phyloP scores from a whole-genome alignment of 1,284 basidiomycete genomes.

The Sanghuangporus sanghuang region DNA sequence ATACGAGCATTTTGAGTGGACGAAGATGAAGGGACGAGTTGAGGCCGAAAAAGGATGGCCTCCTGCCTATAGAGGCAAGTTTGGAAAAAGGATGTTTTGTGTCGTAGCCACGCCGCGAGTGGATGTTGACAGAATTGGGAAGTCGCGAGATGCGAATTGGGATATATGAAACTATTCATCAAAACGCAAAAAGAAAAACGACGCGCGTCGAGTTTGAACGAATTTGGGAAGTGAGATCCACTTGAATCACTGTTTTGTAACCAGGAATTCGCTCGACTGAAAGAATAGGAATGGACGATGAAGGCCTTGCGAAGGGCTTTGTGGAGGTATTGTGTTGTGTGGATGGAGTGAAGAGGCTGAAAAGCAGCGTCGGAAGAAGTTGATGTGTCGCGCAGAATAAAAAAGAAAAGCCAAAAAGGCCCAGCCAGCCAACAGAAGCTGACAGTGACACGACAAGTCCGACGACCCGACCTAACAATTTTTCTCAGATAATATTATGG shows the following conservation, averaged over 20 bases:
- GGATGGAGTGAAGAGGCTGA: not conserved
- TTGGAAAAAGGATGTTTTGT: not conserved
- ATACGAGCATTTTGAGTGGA: not conserved
- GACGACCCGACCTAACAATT: not conserved
- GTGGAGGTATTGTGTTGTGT: not conserved
- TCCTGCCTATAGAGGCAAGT: slow-evolving; percentile 9
- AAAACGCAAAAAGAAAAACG: not conserved
- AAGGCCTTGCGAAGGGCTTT: not conserved
- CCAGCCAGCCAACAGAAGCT: not conserved
- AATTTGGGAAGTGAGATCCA: not conserved
- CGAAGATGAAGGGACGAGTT: not conserved
- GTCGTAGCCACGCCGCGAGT: not conserved
- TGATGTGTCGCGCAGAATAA: not conserved
- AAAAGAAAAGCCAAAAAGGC: not conserved
- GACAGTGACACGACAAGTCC: not conserved
- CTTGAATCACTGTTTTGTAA: not conserved
- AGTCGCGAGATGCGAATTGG: not conserved
- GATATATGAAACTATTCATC: not conserved
- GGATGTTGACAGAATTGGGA: not conserved
- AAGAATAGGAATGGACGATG: not conserved
- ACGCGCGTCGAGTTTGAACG: not conserved
- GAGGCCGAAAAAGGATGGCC: not conserved
- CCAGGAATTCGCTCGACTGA: too few relatives aligned
- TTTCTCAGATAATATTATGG: not conserved
- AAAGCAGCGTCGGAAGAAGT: not conserved